phyloP scores from a whole-genome alignment of 768 basidiomycete species.

The Xerocomus brunneocitrinus region DNA sequence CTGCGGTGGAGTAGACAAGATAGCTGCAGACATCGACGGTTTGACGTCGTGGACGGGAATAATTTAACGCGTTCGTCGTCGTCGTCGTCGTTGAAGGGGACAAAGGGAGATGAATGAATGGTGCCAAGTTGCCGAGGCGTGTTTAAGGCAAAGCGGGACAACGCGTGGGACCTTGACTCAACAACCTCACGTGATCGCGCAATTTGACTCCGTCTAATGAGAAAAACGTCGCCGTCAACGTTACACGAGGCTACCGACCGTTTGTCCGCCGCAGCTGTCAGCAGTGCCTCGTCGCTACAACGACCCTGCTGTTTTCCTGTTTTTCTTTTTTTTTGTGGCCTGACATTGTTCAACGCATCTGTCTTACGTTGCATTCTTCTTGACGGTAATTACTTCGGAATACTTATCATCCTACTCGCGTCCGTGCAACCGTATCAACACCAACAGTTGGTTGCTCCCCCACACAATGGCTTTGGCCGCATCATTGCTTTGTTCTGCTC shows the following conservation, averaged over 20 bases:
- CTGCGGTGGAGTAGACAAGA: slow-evolving; percentile 33
- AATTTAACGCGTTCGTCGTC: slow-evolving; percentile 20
- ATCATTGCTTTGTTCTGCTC: not conserved
- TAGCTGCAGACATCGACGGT: slow-evolving; percentile 21
- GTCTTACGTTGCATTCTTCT: slow-evolving; percentile 1
- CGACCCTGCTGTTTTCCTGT: not conserved
- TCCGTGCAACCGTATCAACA: not conserved
- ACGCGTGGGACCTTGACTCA: slow-evolving; percentile 32
- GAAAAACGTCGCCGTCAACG: slow-evolving; percentile 21
- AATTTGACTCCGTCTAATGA: slow-evolving; percentile 19
- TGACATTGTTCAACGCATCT: not conserved
- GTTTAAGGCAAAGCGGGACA: slow-evolving; percentile 25
- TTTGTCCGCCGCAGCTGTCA: not conserved
- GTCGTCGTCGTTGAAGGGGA: slow-evolving; percentile 15
- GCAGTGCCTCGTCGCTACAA: slow-evolving; percentile 2
- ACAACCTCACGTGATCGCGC: slow-evolving; percentile 33
- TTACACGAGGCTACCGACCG: slow-evolving; percentile 32
- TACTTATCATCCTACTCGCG: not conserved
- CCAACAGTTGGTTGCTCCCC: not conserved
- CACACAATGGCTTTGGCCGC: not conserved
- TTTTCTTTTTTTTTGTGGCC: not conserved
- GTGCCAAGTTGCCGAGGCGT: slow-evolving; percentile 17
- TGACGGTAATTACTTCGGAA: not conserved
- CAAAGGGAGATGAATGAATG: slow-evolving; percentile 15
- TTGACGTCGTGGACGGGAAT: slow-evolving; percentile 11